A percentile compares a stretch with the other conserved stretches of the same genome.
phyloP scores from a whole-genome alignment of 345 rosid genomes.

The Moricandia arvensis region DNA sequence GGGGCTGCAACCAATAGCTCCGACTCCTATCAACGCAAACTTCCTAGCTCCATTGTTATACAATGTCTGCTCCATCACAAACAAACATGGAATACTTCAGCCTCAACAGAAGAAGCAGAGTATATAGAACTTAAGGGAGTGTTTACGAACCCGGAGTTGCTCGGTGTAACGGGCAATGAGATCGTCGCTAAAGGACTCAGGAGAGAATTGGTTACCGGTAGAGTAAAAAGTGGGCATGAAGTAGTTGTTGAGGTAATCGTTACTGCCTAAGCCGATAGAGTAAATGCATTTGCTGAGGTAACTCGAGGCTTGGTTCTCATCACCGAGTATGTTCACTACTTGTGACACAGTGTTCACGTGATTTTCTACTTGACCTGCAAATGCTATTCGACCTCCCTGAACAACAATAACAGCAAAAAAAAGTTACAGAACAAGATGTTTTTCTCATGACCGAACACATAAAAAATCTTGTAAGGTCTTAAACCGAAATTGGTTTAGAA shows the following conservation, averaged over 20 bases:
- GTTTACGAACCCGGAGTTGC: constrained; percentile 56
- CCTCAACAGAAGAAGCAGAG: background rate
- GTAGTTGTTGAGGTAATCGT: constrained; percentile 93
- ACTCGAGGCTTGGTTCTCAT: constrained; percentile 45
- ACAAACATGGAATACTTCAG: background rate
- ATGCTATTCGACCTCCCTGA: constrained; percentile 74
- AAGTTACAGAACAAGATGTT: too few species aligned
- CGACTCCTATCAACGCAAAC: constrained; percentile 72
- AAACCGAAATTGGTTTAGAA: background rate
- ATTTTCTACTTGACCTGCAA: constrained; percentile 72
- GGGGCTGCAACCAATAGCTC: constrained; percentile 90
- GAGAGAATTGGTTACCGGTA: constrained; percentile 48
- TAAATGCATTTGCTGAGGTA: constrained; percentile 71
- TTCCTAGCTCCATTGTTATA: constrained; percentile 84
- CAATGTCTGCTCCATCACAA: constrained; percentile 44
- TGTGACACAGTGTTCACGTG: constrained; percentile 64
- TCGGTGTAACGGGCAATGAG: constrained; percentile 60
- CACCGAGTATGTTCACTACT: constrained; percentile 62
- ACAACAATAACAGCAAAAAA: too few species aligned
- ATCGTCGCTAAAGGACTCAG: constrained; percentile 54
- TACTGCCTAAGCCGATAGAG: constrained; percentile 81
- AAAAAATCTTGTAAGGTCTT: too few species aligned
- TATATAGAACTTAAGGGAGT: background rate
- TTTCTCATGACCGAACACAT: too few species aligned
- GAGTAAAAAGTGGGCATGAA: constrained; percentile 78